A percentile compares a stretch with the other conserved stretches of the same genome.
Conservation (phyloP, 2,329 filamentous ascomycete genomes). For the Trichoderma sp. region DNA sequence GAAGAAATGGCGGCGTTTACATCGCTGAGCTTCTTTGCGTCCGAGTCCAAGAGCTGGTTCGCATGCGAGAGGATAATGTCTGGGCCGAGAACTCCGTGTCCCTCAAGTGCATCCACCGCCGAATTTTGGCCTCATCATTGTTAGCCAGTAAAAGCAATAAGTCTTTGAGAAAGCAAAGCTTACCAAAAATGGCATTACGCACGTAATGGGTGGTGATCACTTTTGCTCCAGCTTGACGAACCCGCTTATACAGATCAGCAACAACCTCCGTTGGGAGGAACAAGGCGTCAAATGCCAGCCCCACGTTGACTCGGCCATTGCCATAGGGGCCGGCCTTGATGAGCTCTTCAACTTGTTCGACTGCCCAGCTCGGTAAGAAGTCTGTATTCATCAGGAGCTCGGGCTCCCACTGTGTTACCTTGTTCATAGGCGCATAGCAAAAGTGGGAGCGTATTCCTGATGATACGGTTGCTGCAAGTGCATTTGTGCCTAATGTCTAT, state of each 20-base stretch:
- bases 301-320: constrained; percentile 40
- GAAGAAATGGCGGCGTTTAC: constrained; percentile 43
- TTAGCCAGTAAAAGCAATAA: background rate
- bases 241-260: constrained; percentile 40
- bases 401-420: constrained; percentile 36
- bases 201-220: constrained; percentile 40
- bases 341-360: constrained; percentile 39
- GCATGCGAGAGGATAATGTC: constrained; percentile 38
- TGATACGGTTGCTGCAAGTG: constrained; percentile 29
- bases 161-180: background rate
- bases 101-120: background rate
- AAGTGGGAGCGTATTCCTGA: constrained; percentile 51
- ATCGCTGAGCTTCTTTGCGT: constrained; percentile 38
- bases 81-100: constrained; percentile 20
- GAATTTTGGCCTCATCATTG: background rate
- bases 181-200: background rate
- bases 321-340: constrained; percentile 1
- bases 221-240: constrained; percentile 40
- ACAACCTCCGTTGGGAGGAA: constrained; percentile 43
- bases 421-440: constrained; percentile 42
- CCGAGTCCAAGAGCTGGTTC: constrained; percentile 30
- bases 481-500: constrained; percentile 25
- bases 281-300: constrained; percentile 47
- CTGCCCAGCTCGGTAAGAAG: constrained; percentile 39
- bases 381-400: constrained; percentile 32